phyloP scores from a whole-genome alignment of 352 stramenopile species.

The Phytophthora ramorum region DNA sequence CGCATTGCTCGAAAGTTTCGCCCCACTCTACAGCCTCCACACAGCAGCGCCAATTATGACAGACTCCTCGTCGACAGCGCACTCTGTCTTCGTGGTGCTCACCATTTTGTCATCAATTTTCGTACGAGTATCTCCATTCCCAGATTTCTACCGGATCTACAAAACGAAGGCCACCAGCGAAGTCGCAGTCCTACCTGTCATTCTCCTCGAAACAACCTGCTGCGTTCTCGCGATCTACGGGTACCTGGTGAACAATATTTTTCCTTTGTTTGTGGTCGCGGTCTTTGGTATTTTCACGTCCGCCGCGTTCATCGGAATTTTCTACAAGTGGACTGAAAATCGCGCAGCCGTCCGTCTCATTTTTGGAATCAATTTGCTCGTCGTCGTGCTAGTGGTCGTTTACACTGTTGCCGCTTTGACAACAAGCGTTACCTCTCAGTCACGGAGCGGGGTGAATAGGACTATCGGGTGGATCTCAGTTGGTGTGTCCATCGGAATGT shows the following conservation, averaged over 20 bases:
- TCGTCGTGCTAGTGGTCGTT: conserved; percentile 37
- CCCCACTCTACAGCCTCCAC: not conserved
- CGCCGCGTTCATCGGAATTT: conserved; percentile 41
- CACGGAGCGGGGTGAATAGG: not conserved
- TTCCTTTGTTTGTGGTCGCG: conserved; percentile 42
- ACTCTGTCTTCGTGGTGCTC: conserved; percentile 16
- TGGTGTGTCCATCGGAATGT: conserved; percentile 38
- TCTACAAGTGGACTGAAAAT: conserved; percentile 39
- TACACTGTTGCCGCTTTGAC: conserved; percentile 43
- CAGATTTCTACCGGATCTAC: conserved; percentile 30
- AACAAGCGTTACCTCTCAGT: conserved; percentile 22
- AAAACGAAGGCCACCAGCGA: conserved; percentile 15
- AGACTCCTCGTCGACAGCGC: not conserved
- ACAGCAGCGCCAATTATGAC: not conserved
- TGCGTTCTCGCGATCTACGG: conserved; percentile 31
- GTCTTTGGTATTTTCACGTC: conserved; percentile 32
- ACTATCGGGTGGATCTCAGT: conserved; percentile 25
- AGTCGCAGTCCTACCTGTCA: conserved; percentile 25
- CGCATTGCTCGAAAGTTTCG: not conserved
- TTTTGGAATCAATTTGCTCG: conserved; percentile 18
- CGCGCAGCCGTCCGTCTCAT: conserved; percentile 31
- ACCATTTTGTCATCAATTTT: conserved; percentile 27
- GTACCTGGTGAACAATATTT: conserved; percentile 34
- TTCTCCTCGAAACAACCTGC: conserved; percentile 28
- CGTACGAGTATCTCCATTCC: conserved; percentile 21